Percentiles rank a stretch among this genome's conserved stretches.
Evolutionary conservation across 306 rosid species (phyloP).

Genomic region (Arachis stenosperma): DNA sequence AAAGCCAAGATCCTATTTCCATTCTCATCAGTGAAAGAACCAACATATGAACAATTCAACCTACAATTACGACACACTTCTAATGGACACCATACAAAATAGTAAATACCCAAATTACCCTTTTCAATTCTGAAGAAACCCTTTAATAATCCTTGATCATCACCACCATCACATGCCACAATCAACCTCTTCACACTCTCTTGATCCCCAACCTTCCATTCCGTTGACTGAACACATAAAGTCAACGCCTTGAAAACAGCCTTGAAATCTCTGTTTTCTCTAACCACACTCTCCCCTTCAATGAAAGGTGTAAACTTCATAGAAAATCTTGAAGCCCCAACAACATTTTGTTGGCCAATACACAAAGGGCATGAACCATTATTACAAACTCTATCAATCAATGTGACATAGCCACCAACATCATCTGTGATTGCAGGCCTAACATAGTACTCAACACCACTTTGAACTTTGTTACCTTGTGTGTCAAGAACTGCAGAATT

Average conservation of each 20-base stretch:
- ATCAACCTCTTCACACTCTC: slow-evolving; percentile 53
- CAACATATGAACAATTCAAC: slow-evolving; percentile 47
- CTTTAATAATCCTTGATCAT: neutral
- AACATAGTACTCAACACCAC: slow-evolving; percentile 57
- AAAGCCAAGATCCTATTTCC: slow-evolving; percentile 56
- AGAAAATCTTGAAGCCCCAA: neutral
- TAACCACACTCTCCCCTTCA: slow-evolving; percentile 38
- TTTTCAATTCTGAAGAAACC: slow-evolving; percentile 46
- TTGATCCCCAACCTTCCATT: slow-evolving; percentile 49
- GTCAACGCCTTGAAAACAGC: slow-evolving; percentile 46
- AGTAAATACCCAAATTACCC: slow-evolving; percentile 31
- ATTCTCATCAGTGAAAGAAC: slow-evolving; percentile 52
- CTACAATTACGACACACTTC: slow-evolving; percentile 55
- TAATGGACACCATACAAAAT: slow-evolving; percentile 57
- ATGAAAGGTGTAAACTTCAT: slow-evolving; percentile 52
- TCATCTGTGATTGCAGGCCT: slow-evolving; percentile 60
- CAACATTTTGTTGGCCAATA: slow-evolving; percentile 56
- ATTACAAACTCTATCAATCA: slow-evolving; percentile 21
- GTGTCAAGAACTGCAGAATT: slow-evolving; percentile 53
- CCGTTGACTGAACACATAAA: slow-evolving; percentile 38
- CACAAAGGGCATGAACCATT: slow-evolving; percentile 45
- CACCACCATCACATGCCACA: neutral
- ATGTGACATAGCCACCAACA: slow-evolving; percentile 57
- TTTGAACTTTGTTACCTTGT: slow-evolving; percentile 43
- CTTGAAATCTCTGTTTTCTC: slow-evolving; percentile 43